Conservation (phyloP, 108 stramenopile species). For the Cyclotella distinguenda region DNA sequence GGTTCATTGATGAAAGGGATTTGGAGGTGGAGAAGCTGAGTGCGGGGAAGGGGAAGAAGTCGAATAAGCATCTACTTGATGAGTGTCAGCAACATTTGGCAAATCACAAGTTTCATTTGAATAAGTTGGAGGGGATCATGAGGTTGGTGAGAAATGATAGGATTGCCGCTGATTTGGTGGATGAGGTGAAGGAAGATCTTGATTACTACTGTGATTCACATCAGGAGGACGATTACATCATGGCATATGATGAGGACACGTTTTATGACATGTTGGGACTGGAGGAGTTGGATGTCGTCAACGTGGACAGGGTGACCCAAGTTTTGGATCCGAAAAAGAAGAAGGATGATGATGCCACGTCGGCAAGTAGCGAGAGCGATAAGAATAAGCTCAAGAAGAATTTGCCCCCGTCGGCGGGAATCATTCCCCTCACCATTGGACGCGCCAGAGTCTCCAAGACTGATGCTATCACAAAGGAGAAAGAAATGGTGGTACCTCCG, state of each 20-base stretch:
- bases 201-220: slow-evolving; percentile 94
- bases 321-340: slow-evolving; percentile 45
- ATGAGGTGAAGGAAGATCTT: slow-evolving; percentile 92
- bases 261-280: slow-evolving; percentile 91
- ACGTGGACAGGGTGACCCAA: slow-evolving; percentile 77
- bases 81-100: slow-evolving; percentile 67
- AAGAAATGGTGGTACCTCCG: slow-evolving; percentile 18
- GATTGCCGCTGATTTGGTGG: slow-evolving; percentile 78
- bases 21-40: slow-evolving; percentile 83
- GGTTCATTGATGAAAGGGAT: slow-evolving; percentile 77
- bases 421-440: slow-evolving; percentile 91
- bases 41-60: slow-evolving; percentile 87
- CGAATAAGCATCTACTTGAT: slow-evolving; percentile 76
- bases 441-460: slow-evolving; percentile 61
- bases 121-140: slow-evolving; percentile 93
- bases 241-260: slow-evolving; percentile 88
- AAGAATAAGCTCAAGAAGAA: slow-evolving; percentile 51
- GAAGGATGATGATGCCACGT: slow-evolving; percentile 61
- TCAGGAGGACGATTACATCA: slow-evolving; percentile 87
- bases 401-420: slow-evolving; percentile 45
- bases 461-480: neutral
- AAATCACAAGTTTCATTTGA: slow-evolving; percentile 92
- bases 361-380: slow-evolving; percentile 47
- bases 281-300: slow-evolving; percentile 83
- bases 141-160: slow-evolving; percentile 94